These are phyloP conservation scores for Myriosclerotinia scirpicola DNA, from an alignment of 2,329 filamentous ascomycete species.

Conservation along the genomic window DNA sequence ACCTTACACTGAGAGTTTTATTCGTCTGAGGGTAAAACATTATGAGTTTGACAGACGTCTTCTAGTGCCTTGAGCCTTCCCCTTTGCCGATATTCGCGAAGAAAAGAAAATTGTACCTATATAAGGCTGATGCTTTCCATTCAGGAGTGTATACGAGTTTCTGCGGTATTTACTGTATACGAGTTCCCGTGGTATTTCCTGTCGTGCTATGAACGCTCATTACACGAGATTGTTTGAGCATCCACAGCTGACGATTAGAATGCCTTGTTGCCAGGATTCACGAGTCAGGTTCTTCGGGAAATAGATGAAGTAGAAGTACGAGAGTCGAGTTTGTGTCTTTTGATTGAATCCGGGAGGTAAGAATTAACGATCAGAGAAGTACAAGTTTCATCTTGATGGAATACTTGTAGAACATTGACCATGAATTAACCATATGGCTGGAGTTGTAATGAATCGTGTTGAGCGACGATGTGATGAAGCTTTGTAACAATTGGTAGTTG, in stretches of 20 bases:
- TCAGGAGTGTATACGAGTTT: not conserved
- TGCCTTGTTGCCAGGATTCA: not conserved
- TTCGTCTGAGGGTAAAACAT: slow-evolving; percentile 5
- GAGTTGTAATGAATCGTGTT: too few relatives aligned
- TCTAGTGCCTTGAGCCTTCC: not conserved
- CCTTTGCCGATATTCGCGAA: not conserved
- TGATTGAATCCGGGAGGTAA: not conserved
- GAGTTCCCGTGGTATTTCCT: not conserved
- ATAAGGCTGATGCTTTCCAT: not conserved
- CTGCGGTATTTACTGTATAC: too few relatives aligned
- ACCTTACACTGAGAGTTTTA: not conserved
- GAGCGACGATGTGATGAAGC: too few relatives aligned
- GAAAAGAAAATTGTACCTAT: not conserved
- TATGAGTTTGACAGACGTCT: slow-evolving; percentile 1
- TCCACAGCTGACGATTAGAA: not conserved
- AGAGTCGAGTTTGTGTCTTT: not conserved
- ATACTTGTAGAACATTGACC: too few relatives aligned
- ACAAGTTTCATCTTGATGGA: not conserved
- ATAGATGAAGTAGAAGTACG: not conserved
- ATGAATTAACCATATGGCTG: too few relatives aligned
- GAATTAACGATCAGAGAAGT: slow-evolving; percentile 1
- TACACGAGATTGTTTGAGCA: not conserved
- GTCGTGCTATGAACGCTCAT: not conserved
- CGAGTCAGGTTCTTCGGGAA: not conserved
- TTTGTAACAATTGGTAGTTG: too few relatives aligned